Evolutionary conservation across 2,329 filamentous ascomycete genomes (phyloP).

Genomic region (Eutypa lata): DNA sequence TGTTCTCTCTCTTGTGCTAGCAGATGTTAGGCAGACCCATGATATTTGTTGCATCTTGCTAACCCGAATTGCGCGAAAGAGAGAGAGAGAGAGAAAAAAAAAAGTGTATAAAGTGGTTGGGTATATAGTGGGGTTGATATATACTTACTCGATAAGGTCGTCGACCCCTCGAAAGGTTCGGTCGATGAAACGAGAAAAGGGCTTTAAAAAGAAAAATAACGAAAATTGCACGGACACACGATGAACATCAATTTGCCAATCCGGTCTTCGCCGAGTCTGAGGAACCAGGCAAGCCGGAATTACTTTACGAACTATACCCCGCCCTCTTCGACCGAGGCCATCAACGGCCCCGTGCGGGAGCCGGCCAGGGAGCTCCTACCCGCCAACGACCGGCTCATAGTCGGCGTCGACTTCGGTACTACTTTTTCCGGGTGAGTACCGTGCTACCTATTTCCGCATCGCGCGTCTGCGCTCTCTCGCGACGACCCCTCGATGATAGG

Average conservation of each 20-base stretch:
- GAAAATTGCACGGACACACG: conserved; percentile 5
- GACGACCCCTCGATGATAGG: too few relatives aligned
- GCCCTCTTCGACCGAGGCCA: conserved; percentile 57
- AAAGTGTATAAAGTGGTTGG: too few relatives aligned
- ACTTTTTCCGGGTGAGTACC: conserved; percentile 70
- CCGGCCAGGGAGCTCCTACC: conserved; percentile 49
- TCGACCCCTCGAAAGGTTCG: too few relatives aligned
- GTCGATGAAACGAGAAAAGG: too few relatives aligned
- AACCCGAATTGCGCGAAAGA: too few relatives aligned
- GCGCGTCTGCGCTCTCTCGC: not conserved
- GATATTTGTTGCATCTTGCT: not conserved
- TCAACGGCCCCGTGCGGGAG: conserved; percentile 59
- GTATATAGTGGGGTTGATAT: too few relatives aligned
- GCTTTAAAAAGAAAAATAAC: not conserved
- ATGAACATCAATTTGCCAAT: conserved; percentile 53
- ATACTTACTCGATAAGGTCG: too few relatives aligned
- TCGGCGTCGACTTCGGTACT: conserved; percentile 82
- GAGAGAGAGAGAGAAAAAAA: too few relatives aligned
- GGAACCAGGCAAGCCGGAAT: conserved; percentile 54
- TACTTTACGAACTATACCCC: conserved; percentile 55
- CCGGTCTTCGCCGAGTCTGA: conserved; percentile 43
- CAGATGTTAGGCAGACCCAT: too few relatives aligned
- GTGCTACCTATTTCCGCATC: not conserved
- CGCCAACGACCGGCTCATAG: conserved; percentile 63
- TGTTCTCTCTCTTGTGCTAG: too few relatives aligned